These are phyloP conservation scores for Amylocystis lapponica DNA, from an alignment of 768 basidiomycete species.

Conservation along the genomic window DNA sequence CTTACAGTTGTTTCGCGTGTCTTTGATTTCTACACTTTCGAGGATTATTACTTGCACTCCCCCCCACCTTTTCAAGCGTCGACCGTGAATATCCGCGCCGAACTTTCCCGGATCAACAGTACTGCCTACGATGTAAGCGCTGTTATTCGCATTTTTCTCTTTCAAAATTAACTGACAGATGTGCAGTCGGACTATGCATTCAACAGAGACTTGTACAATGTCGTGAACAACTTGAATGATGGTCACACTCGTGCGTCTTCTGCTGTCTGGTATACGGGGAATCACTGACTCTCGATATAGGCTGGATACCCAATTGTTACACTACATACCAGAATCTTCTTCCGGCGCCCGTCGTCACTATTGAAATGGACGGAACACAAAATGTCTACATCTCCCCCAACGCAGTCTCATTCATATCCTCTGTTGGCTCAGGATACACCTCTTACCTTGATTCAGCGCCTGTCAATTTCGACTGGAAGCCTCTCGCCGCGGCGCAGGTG, in stretches of 20 bases:
- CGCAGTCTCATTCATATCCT: slow-evolving; percentile 43
- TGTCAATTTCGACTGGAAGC: slow-evolving; percentile 50
- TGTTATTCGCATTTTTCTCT: neutral
- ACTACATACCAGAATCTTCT: slow-evolving; percentile 37
- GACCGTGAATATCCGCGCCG: slow-evolving; percentile 46
- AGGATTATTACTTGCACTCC: slow-evolving; percentile 31
- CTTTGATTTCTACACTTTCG: slow-evolving; percentile 36
- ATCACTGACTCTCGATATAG: slow-evolving; percentile 21
- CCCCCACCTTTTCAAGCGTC: slow-evolving; percentile 39
- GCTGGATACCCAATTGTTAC: slow-evolving; percentile 56
- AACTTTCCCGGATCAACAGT: slow-evolving; percentile 40
- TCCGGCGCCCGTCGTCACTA: slow-evolving; percentile 48
- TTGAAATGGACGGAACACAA: slow-evolving; percentile 40
- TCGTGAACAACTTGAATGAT: slow-evolving; percentile 53
- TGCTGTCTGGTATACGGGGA: neutral
- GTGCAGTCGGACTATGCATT: slow-evolving; percentile 62
- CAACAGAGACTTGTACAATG: slow-evolving; percentile 49
- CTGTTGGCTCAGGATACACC: slow-evolving; percentile 41
- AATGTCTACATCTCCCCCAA: slow-evolving; percentile 50
- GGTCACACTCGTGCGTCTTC: slow-evolving; percentile 51
- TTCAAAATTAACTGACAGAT: neutral
- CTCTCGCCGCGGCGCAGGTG: slow-evolving; percentile 55
- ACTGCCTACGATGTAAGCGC: slow-evolving; percentile 39
- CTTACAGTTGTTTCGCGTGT: slow-evolving; percentile 27
- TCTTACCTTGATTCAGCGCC: slow-evolving; percentile 33